Base-by-base conservation (phyloP, 139 green algal genomes). In the Chara braunii region DNA sequence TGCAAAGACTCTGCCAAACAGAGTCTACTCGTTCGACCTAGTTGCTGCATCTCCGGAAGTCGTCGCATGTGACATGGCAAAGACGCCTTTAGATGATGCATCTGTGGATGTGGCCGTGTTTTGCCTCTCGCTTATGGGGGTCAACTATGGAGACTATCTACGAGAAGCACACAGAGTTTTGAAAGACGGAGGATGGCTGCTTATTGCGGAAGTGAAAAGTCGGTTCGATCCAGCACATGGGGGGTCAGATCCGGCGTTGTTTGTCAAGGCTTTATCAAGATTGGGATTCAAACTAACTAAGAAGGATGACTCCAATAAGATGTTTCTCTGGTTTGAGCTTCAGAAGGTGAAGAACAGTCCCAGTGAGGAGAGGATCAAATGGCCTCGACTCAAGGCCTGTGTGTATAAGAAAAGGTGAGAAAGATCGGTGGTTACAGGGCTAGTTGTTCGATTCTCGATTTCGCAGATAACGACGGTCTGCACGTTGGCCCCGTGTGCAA, bases 51-150 rank as follows among this genome's bases (percentile, higher is more conserved):
- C 83, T 2, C 84, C 88, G 0, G 78, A 80, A 2, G 90, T 97
- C 22, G 82, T 92, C 22, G 85, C 87, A 6, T 96, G 89, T 82
- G 92, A 97, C 83, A 96, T 97, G 87, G 85, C 87, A 0, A 32
- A 74, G 64, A 75, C 66, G 9, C 79, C 75, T 1, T 51, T 82
- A 40, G n/a, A 59, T 0, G 44, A 57, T 52, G 79, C 29, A 18
- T 78, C 58, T 8, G 70, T 88, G n/a, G 87, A 99, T 55, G 86
- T 80, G 0, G 89, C 85, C 2, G 66, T 99, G 8, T 96, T 99
- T 79, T 95, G 85, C 50, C 80, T 99, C 9, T 85, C 88, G 0
- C 80, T 99, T 22, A 99, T 99, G 92, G 90, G 90, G 37, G 94
- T 81, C 12, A 88, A 97, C 72, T 97, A 97, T 48, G 66, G 60